phyloP scores from a whole-genome alignment of 2,329 filamentous ascomycete genomes.

The Fusarium sp. region DNA sequence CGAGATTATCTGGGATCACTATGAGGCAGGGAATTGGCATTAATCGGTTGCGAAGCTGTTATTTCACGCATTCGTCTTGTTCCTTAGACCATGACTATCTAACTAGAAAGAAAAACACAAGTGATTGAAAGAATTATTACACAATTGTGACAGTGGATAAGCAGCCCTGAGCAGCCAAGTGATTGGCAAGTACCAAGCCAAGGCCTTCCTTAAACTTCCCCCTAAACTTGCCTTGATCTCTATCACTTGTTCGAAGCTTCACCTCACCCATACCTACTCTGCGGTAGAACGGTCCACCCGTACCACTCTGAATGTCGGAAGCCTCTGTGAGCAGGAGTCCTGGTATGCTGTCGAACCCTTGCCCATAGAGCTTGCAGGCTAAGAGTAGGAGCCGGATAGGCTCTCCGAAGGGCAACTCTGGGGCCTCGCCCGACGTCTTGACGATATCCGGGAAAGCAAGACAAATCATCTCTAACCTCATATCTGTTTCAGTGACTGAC shows the following conservation, averaged over 20 bases:
- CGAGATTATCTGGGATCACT: neutral
- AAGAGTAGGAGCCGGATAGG: neutral
- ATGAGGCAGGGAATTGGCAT: neutral
- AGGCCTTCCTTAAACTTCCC: neutral
- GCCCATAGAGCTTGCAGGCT: neutral
- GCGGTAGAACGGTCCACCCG: neutral
- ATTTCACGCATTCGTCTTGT: neutral
- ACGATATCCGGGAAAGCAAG: neutral
- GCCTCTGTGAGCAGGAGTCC: neutral
- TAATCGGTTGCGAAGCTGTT: neutral
- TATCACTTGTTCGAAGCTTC: neutral
- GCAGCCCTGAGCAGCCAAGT: neutral
- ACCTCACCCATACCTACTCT: neutral
- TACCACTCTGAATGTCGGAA: neutral
- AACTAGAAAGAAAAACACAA: neutral
- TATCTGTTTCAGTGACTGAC: neutral
- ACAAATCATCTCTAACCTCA: neutral
- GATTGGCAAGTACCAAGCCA: neutral
- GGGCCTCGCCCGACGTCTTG: neutral
- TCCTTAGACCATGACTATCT: neutral
- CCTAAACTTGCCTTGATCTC: neutral
- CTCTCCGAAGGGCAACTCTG: neutral
- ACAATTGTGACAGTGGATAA: neutral
- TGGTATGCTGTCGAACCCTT: neutral
- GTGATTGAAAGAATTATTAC: neutral